Evolutionary conservation across 306 rosid species (phyloP).

Genomic region (Gynostemma pentaphyllum): DNA sequence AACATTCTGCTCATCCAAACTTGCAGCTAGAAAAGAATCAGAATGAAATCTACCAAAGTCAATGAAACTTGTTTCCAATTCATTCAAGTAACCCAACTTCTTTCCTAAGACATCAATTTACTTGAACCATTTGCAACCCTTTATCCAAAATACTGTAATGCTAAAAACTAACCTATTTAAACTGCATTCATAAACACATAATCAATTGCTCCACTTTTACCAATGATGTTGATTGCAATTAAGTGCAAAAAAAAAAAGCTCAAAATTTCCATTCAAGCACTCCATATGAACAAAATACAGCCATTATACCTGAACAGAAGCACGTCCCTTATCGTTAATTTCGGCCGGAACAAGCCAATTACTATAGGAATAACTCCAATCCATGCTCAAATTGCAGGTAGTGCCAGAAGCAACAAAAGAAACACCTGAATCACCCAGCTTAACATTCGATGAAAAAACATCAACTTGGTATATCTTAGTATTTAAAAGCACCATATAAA

Average conservation of each 20-base stretch:
- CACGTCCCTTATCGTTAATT: slow-evolving; percentile 55
- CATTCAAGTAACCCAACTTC: neutral
- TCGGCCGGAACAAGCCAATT: slow-evolving; percentile 61
- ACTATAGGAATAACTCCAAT: slow-evolving; percentile 64
- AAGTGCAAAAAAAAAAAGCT: neutral
- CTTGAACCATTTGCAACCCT: neutral
- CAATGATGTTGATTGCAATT: neutral
- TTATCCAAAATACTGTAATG: neutral
- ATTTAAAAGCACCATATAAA: slow-evolving; percentile 42
- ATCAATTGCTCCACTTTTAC: neutral
- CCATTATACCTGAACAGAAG: slow-evolving; percentile 52
- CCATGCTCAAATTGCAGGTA: slow-evolving; percentile 67
- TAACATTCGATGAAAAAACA: slow-evolving; percentile 44
- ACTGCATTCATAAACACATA: neutral
- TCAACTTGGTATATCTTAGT: slow-evolving; percentile 45
- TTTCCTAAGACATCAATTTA: neutral
- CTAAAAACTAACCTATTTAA: neutral
- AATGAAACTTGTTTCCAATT: neutral
- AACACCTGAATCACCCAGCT: slow-evolving; percentile 51
- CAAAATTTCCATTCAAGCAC: neutral
- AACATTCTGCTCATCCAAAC: neutral
- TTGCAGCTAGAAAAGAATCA: neutral
- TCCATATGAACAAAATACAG: neutral
- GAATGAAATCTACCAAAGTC: neutral
- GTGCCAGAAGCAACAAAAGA: slow-evolving; percentile 46